Base-by-base conservation (phyloP, 345 rosid species). In the Ceriops zippeliana region DNA sequence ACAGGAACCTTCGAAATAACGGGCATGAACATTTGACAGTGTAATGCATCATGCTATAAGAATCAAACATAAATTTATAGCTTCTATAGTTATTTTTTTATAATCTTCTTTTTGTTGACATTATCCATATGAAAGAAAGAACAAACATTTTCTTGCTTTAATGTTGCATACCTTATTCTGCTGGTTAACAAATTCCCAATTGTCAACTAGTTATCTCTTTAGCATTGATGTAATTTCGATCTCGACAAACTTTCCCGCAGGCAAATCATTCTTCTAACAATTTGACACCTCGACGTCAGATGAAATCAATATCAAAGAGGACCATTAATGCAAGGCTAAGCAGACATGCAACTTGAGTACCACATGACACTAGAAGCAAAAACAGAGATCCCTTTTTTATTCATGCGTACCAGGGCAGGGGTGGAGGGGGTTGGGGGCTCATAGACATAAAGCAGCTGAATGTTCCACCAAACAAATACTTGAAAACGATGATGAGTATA, bases 131-230 rank as follows among this genome's bases (percentile, higher is more conserved):
- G 3, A 42, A 56, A 56, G 30, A 24, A 56, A 68, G n/a, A 24
- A 16, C 13, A 15, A 73, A 60, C 56, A 37, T 61, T 56, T 10
- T 1, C 24, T 6, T 57, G 53, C 47, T 17, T 38, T 61, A 27
- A 38, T 32, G 52, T 16, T 35, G 34, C 32, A 66, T 77, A 95
- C 99, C 90, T 91, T 89, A 66, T 95, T 93, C 83, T 86, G 90
- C 74, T 86, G 92, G 63, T 73, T 76, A 69, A 95, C 81, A 72
- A 75, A 75, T 65, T 90, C 99, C 91, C 90, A 86, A 75, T 95
- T 97, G 73, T 88, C 98, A 79, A 82, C 87, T 61, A 95, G 89
- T 74, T 86, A 98, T 79, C 84, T 91, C 82, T 85, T 86, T 6
- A 95, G 75, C 51, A 88, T 76, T 68, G 87, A 74, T 61, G 99